Percentiles rank a stretch among this genome's conserved stretches.
phyloP scores from a whole-genome alignment of 2,329 filamentous ascomycete species.

The Mycosphaerelloides madeirae region DNA sequence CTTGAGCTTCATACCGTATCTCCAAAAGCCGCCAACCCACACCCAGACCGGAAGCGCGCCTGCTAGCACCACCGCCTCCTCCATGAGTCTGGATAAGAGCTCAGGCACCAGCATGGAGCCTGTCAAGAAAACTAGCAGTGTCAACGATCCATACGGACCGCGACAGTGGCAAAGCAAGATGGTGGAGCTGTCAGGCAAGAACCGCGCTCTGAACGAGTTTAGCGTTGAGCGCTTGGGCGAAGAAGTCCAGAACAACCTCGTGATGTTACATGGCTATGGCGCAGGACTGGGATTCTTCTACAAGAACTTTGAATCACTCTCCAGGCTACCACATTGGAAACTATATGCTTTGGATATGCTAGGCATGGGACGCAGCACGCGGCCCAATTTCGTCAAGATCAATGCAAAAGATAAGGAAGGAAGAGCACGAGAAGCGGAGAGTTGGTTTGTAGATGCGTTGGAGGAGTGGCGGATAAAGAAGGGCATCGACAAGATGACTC shows the following conservation, averaged over 20 bases:
- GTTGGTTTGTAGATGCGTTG: conserved; percentile 91
- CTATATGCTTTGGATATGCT: conserved; percentile 92
- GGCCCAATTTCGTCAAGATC: conserved; percentile 73
- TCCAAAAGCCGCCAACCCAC: conserved; percentile 66
- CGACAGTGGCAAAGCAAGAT: conserved; percentile 81
- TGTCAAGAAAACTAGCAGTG: conserved; percentile 38
- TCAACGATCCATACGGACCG: conserved; percentile 74
- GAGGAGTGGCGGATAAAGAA: conserved; percentile 91
- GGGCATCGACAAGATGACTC: conserved; percentile 87
- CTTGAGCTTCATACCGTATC: conserved; percentile 76
- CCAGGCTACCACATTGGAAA: conserved; percentile 73
- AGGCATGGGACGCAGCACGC: conserved; percentile 84
- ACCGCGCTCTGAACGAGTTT: conserved; percentile 87
- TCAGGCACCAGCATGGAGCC: conserved; percentile 35
- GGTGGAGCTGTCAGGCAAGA: conserved; percentile 77
- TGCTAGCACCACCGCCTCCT: conserved; percentile 38
- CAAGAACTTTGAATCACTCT: conserved; percentile 90
- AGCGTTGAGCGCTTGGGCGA: conserved; percentile 81
- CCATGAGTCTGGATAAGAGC: conserved; percentile 35
- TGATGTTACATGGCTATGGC: conserved; percentile 96
- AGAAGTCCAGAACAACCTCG: conserved; percentile 74
- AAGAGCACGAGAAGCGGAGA: conserved; percentile 84
- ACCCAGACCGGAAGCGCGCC: conserved; percentile 57
- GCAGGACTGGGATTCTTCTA: conserved; percentile 97
- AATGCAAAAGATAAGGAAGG: conserved; percentile 70